These are phyloP conservation scores for Brettanomyces nanus DNA, from an alignment of 805 yeast species.

Conservation along the genomic window DNA sequence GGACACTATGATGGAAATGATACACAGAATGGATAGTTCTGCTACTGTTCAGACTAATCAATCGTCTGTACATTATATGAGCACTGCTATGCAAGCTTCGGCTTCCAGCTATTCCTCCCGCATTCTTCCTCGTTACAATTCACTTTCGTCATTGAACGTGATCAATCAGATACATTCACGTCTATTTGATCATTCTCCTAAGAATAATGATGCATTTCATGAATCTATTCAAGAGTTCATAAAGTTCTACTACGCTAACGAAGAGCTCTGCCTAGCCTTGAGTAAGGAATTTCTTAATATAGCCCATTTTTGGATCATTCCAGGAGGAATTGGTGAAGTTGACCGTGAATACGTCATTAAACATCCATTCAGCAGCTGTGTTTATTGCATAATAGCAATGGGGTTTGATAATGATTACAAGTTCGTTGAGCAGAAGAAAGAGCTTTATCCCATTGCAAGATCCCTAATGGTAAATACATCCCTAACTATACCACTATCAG, in stretches of 20 bases:
- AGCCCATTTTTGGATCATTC: constrained; percentile 55
- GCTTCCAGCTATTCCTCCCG: background rate
- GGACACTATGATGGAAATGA: background rate
- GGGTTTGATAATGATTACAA: constrained; percentile 45
- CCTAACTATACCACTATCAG: constrained; percentile 32
- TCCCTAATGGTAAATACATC: constrained; percentile 41
- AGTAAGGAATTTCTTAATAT: constrained; percentile 40
- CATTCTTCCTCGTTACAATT: constrained; percentile 9
- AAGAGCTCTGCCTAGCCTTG: constrained; percentile 34
- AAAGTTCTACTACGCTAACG: constrained; percentile 36
- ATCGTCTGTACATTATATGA: no score
- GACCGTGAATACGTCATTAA: constrained; percentile 36
- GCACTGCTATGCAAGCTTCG: no score
- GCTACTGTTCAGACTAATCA: no score
- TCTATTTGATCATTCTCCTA: constrained; percentile 12
- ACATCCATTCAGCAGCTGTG: constrained; percentile 49
- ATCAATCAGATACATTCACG: constrained; percentile 24
- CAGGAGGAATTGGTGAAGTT: constrained; percentile 48
- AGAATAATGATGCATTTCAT: constrained; percentile 24
- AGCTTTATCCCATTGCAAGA: constrained; percentile 40
- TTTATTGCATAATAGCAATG: constrained; percentile 46
- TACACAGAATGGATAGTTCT: background rate
- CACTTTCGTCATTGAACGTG: constrained; percentile 24
- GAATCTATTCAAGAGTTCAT: constrained; percentile 36
- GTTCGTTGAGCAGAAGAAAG: constrained; percentile 39